A percentile compares a stretch with the other conserved stretches of the same genome.
These are phyloP conservation scores for Trichoderma sp. DNA, from an alignment of 2,329 filamentous ascomycete species.

Conservation along the genomic window DNA sequence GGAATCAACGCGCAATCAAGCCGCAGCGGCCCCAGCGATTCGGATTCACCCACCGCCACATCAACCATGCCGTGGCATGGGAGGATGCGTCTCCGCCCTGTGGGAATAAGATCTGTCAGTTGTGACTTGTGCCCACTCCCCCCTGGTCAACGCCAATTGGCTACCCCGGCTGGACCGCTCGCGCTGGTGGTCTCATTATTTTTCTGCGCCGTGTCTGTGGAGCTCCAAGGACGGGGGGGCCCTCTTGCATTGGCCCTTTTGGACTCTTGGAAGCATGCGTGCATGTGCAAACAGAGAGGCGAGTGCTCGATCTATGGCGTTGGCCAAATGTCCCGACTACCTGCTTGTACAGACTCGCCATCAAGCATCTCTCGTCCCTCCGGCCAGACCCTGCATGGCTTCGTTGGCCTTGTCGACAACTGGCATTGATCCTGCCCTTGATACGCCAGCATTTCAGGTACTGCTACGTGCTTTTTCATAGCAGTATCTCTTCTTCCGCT, in stretches of 20 bases:
- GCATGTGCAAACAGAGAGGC: neutral
- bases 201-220: conserved; percentile 18
- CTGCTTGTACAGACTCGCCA: conserved; percentile 1
- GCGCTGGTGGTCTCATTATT: conserved; percentile 25
- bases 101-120: conserved; percentile 34
- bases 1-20: conserved; percentile 19
- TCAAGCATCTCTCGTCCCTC: neutral
- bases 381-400: neutral
- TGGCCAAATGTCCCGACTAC: neutral
- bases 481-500: conserved; percentile 8
- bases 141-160: conserved; percentile 22
- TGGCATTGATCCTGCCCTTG: neutral
- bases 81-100: conserved; percentile 27
- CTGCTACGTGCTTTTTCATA: neutral
- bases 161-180: conserved; percentile 23
- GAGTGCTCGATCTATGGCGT: neutral
- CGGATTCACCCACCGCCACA: conserved; percentile 34
- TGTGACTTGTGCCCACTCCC: conserved; percentile 26
- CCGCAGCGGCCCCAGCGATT: conserved; percentile 33
- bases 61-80: conserved; percentile 24
- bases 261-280: neutral
- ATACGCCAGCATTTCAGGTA: neutral
- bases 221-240: neutral
- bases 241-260: neutral
- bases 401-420: neutral